phyloP scores from a whole-genome alignment of 371 early-diverging fungal species.

The Rhizomucor miehei region DNA sequence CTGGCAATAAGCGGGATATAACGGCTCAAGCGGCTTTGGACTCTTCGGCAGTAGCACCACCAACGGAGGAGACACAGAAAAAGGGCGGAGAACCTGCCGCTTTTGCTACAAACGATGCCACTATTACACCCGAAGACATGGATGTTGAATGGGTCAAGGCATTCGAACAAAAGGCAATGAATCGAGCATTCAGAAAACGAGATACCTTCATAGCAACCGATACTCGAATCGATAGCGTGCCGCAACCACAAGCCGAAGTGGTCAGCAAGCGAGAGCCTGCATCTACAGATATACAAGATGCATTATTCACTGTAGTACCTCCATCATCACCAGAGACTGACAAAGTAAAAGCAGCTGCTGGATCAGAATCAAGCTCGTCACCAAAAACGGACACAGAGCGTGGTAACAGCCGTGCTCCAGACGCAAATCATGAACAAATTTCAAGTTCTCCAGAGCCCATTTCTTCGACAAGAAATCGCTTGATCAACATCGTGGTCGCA shows the following conservation, averaged over 20 bases:
- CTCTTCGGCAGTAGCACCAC: not conserved
- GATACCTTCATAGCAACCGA: constrained; percentile 2
- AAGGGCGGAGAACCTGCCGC: not conserved
- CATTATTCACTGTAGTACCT: no score
- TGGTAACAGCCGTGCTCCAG: no score
- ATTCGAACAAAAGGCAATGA: constrained; percentile 13
- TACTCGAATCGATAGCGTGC: no score
- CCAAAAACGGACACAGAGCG: no score
- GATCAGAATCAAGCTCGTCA: no score
- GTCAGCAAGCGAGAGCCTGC: no score
- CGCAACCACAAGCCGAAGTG: no score
- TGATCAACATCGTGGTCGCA: constrained; percentile 9
- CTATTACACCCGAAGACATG: constrained; percentile 10
- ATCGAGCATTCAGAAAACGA: not conserved
- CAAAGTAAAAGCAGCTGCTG: no score
- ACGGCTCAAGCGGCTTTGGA: no score
- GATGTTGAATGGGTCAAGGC: constrained; percentile 15
- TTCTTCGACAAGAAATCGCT: not conserved
- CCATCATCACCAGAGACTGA: no score
- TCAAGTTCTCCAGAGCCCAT: not conserved
- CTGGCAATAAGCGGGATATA: not conserved
- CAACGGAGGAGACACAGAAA: not conserved
- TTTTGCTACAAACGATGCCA: no score
- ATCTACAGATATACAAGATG: no score
- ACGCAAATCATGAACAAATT: not conserved